Base-by-base conservation (phyloP, 257 asterid species). In the Ilex aquifolium region DNA sequence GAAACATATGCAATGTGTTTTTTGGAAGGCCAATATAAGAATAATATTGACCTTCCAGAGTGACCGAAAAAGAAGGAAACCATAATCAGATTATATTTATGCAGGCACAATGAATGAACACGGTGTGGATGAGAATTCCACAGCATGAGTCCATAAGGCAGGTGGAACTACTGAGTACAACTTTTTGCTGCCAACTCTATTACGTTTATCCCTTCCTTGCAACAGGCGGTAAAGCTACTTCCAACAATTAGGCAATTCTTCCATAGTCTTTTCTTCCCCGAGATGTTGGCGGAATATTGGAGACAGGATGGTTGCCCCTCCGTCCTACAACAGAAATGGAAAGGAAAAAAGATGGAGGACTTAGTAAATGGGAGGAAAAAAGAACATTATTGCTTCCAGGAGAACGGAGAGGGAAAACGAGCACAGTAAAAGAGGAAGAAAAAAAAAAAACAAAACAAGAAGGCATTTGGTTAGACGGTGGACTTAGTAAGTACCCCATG, bases 181-280 rank as follows among this genome's bases (percentile, higher is more conserved):
- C 42, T 36, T 36, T 21, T 36, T 36, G 1, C 8, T 36, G 42
- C 42, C 71, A 49, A 54, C 62, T 68, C 65, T 63, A 65, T 15
- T 30, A 39, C 57, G 66, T 42, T 62, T 62, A 75, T 21, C 27
- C 27, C 61, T 32, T 71, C 59, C 61, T 70, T 62, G 65, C 76
- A 57, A 60, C 31, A 64, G 30, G 56, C 44, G 44, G 72, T 64
- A 68, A 32, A 75, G 63, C 68, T 44, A 62, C 36, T 55, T 72
- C 32, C 27, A 49, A 40, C 7, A 40, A 31, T 68, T 62, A 87
- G 53, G 78, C 71, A 67, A 81, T 81, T 76, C 92, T 85, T 68
- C 89, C 87, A 56, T 79, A 76, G 67, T 82, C 96, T 78, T 83
- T 84, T 74, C 88, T 79, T 75, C 85, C 85, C 42, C 78, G 84